Conservation (phyloP, 225 moss, liverwort and hornwort species). For the Lunularia cruciata region DNA sequence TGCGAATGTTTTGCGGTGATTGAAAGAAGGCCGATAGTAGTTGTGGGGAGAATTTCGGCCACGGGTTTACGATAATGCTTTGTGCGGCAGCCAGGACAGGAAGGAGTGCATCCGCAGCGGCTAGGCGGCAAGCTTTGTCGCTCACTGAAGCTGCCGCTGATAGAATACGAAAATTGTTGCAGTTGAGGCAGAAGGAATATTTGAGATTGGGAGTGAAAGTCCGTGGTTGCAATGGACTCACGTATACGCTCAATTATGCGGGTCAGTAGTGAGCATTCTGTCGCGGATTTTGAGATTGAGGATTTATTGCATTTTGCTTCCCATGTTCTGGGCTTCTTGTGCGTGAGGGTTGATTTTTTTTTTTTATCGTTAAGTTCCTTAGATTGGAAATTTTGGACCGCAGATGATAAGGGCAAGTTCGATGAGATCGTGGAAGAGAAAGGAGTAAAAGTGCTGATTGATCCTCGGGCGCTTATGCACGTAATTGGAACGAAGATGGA, state of each 20-base stretch:
- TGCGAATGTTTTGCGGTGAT: too few species aligned
- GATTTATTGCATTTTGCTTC: too few species aligned
- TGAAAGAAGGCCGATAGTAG: too few species aligned
- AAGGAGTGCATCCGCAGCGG: constrained; percentile 45
- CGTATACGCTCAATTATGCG: constrained; percentile 87
- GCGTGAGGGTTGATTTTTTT: too few species aligned
- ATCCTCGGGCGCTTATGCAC: constrained; percentile 90
- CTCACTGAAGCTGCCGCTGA: constrained; percentile 75
- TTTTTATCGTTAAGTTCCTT: too few species aligned
- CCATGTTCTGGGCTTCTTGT: too few species aligned
- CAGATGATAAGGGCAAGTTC: constrained; percentile 77
- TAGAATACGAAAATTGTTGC: constrained; percentile 67
- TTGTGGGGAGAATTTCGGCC: too few species aligned
- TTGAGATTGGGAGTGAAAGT: constrained; percentile 86
- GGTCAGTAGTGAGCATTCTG: constrained; percentile 32
- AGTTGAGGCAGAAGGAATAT: constrained; percentile 72
- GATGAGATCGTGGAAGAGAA: constrained; percentile 90
- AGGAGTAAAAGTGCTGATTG: constrained; percentile 87
- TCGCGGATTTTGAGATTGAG: neutral
- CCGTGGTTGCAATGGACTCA: constrained; percentile 89
- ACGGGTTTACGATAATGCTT: too few species aligned
- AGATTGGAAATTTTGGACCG: neutral
- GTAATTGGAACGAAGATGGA: constrained; percentile 91
- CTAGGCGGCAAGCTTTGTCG: constrained; percentile 76
- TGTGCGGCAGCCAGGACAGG: constrained; percentile 46